phyloP scores from a whole-genome alignment of 1,284 basidiomycete species.

The Calocybe gambosa region DNA sequence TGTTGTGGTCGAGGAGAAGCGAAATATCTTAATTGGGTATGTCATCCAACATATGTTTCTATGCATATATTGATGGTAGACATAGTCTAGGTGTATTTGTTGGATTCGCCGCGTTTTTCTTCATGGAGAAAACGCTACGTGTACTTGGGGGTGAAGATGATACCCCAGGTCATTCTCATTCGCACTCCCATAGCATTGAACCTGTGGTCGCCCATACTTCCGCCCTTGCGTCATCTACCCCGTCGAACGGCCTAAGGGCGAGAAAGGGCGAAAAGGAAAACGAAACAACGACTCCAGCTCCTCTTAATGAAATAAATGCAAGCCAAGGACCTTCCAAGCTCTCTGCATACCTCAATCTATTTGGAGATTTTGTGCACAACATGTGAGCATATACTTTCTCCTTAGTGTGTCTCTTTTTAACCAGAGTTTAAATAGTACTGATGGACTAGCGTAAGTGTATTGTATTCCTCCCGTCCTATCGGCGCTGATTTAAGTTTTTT shows the following conservation, averaged over 20 bases:
- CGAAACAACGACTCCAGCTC: background rate
- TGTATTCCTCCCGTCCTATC: slow-evolving; percentile 6
- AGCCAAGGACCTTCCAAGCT: slow-evolving; percentile 61
- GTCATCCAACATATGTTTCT: slow-evolving; percentile 14
- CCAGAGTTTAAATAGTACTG: slow-evolving; percentile 45
- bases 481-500: slow-evolving; percentile 11
- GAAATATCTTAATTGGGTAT: slow-evolving; percentile 84
- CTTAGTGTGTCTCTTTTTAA: slow-evolving; percentile 14
- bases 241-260: slow-evolving; percentile 32
- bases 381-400: slow-evolving; percentile 45
- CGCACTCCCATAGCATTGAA: slow-evolving; percentile 47
- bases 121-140: slow-evolving; percentile 85
- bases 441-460: slow-evolving; percentile 71
- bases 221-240: slow-evolving; percentile 26
- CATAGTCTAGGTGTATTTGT: slow-evolving; percentile 71
- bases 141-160: slow-evolving; percentile 66
- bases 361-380: slow-evolving; percentile 86
- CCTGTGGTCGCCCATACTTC: slow-evolving; percentile 28
- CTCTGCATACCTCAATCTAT: slow-evolving; percentile 85
- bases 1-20: slow-evolving; percentile 81
- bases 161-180: slow-evolving; percentile 45
- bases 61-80: slow-evolving; percentile 11
- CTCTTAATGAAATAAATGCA: slow-evolving; percentile 23
- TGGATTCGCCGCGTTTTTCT: slow-evolving; percentile 83
- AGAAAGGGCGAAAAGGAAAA: slow-evolving; percentile 25